Base-by-base conservation (phyloP, 140 eudicot genomes). In the Anethum foeniculum region DNA sequence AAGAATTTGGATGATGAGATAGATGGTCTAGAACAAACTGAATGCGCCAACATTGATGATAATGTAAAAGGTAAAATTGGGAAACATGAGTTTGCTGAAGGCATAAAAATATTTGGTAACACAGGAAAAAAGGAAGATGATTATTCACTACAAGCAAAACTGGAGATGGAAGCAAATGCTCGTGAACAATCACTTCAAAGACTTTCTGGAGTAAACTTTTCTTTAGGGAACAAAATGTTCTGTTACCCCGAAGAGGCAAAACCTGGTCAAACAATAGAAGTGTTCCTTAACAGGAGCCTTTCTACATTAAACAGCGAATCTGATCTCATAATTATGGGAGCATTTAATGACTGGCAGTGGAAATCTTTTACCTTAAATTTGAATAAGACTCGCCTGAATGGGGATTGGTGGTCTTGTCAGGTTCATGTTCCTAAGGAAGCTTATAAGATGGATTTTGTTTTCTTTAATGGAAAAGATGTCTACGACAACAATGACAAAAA, bases 361-460 rank as follows among this genome's bases (percentile, higher is more conserved):
- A 96, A 86, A 84, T 93, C 97, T 71, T 96, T 96, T 83, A 91
- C 91, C 71, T 62, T 80, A 18, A 90, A 84, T 49, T 82, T 90
- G 86, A 84, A 83, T 74, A 93, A 91, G 88, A 88, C 90, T 49
- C 76, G 85, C 67, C 91, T 93, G 51, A 86, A 84, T 65, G 94
- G 97, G 68, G 98, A 91, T 82, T 96, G 99, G 99, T 96, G 99
- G 99, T 91, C 97, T 81, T 96, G 99, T 88, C 51, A 78, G 79
- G 27, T 96, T 47, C 86, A 84, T 83, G 98, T 96, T 83, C 99
- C 99, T 54, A 87, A 86, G 60, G 97, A 96, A 87, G 98, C 99
- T 80, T 96, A 93, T 86, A 93, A 71, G 83, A 84, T 91, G 28
- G 93, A 93, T 77, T 96, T 96, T 39, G 98, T 96, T 68, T 93